Evolutionary conservation across 2,329 filamentous ascomycete species (phyloP), one percentile per base, ranked within the genome.

Genomic region (Microsporum ferrugineum): DNA sequence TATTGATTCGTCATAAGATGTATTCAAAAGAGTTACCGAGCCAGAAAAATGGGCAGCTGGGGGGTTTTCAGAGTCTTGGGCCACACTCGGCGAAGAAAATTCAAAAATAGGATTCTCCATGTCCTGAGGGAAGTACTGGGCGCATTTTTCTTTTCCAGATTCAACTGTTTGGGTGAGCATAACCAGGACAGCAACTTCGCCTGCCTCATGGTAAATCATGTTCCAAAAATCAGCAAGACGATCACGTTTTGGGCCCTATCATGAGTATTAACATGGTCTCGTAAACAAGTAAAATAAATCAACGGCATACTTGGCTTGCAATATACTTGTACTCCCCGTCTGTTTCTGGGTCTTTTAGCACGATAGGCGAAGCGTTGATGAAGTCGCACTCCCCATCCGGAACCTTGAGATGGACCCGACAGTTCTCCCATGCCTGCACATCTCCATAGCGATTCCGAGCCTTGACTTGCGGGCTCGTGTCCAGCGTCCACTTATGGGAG

Each of bases 81-180:
- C 71, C 1, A 71, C 68, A 5, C 72, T 66, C 4, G 72, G 69
- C 8, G 68, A 59, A 6, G 70, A 69, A 14, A 76, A 68, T 79
- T 66, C 65, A 67, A 73, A 80, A 0, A 79, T 79, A 3, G 80
- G 72, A 7, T 82, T 77, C 2, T 82, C 80, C 14, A 79, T 71
- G 47, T 77, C 74, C 60, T 79, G 73, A 0, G 91, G 91, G 66
- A 91, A 96, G 74, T 99, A 99, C 51, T 87, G 88, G 66, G 83
- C 89, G 74, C 92, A 97, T 73, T 96, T 96, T 73, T 95, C 84
- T 68, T 83, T 78, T 62, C 83, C 82, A 36, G 82, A 80, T 73
- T 97, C 92, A 70, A 88, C 81, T 31, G 90, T 92, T 71, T 91
- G 89, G 1, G 92, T 99, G 64, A 99, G 83, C 89, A 97, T 96